Percentiles rank a stretch among this genome's conserved stretches.
Conservation (phyloP, 441 rosid species). For the Gossypium trilobum region DNA sequence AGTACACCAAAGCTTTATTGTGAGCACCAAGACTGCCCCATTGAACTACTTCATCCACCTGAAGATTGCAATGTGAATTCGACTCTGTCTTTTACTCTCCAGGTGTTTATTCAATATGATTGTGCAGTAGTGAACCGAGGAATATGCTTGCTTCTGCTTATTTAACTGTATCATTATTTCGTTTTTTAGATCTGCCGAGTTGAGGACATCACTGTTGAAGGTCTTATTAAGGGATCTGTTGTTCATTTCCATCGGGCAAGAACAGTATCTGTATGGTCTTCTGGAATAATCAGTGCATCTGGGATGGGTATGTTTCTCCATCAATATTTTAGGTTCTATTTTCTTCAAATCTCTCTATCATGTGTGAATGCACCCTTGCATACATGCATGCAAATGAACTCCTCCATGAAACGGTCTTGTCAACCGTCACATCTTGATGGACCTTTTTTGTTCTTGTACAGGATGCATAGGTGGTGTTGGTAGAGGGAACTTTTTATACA, state of each 20-base stretch:
- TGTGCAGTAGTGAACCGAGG: constrained; percentile 18
- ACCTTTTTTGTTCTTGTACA: constrained; percentile 29
- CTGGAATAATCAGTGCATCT: constrained; percentile 84
- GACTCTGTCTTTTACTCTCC: constrained; percentile 90
- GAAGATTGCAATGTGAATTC: constrained; percentile 99
- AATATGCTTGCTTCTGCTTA: constrained; percentile 17
- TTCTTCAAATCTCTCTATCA: not conserved
- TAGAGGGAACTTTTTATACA: constrained; percentile 55
- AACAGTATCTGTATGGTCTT: constrained; percentile 59
- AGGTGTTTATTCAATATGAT: constrained; percentile 45
- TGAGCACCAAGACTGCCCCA: constrained; percentile 67
- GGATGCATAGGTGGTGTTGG: constrained; percentile 97
- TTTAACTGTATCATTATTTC: constrained; percentile 21
- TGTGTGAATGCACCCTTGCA: not conserved
- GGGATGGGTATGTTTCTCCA: constrained; percentile 69
- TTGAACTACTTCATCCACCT: constrained; percentile 89
- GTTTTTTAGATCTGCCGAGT: constrained; percentile 81
- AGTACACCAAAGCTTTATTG: constrained; percentile 90
- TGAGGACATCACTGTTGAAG: constrained; percentile 84
- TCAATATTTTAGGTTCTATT: constrained; percentile 7
- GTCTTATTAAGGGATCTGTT: constrained; percentile 85
- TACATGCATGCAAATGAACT: not conserved
- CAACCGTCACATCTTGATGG: constrained; percentile 7
- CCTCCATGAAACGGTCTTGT: not conserved
- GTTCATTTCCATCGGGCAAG: constrained; percentile 94